These are phyloP conservation scores for Suillus cothurnatus DNA, from an alignment of 768 basidiomycete species.

Conservation along the genomic window DNA sequence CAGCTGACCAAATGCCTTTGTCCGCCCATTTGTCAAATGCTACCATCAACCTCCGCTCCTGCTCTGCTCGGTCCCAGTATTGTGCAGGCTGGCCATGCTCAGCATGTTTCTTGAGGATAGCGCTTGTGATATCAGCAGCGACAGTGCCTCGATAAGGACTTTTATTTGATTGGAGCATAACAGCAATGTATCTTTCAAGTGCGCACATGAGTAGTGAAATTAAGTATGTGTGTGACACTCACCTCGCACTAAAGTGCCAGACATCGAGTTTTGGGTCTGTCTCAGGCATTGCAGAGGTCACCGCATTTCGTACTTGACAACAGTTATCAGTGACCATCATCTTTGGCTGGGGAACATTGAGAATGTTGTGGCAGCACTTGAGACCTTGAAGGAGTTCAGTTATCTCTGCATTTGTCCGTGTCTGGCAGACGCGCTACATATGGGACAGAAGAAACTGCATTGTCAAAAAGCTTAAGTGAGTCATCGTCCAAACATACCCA, in stretches of 20 bases:
- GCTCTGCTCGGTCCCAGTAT: too few species aligned
- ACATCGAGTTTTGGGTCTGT: slow-evolving; percentile 14
- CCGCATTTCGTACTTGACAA: slow-evolving; percentile 16
- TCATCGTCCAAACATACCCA: too few species aligned
- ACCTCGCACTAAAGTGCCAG: slow-evolving; percentile 24
- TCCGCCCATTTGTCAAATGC: not conserved
- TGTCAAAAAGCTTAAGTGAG: too few species aligned
- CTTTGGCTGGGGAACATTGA: slow-evolving; percentile 13
- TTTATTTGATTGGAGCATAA: slow-evolving; percentile 13
- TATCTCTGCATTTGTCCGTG: slow-evolving; percentile 16
- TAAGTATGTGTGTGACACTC: not conserved
- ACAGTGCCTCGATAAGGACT: slow-evolving; percentile 11
- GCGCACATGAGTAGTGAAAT: too few species aligned
- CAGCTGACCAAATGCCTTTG: not conserved
- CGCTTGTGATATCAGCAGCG: slow-evolving; percentile 13
- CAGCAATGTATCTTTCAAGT: slow-evolving; percentile 12
- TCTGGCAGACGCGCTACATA: slow-evolving; percentile 15
- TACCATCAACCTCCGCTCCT: too few species aligned
- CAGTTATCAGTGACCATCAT: slow-evolving; percentile 25
- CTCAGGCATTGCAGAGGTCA: slow-evolving; percentile 11
- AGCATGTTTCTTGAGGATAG: slow-evolving; percentile 11
- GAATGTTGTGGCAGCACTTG: slow-evolving; percentile 10
- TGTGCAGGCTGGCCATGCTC: too few species aligned
- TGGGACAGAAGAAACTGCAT: too few species aligned
- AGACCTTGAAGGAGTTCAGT: slow-evolving; percentile 16